Evolutionary conservation across 768 basidiomycete genomes (phyloP).

Genomic region (Daedaleopsis nitida): DNA sequence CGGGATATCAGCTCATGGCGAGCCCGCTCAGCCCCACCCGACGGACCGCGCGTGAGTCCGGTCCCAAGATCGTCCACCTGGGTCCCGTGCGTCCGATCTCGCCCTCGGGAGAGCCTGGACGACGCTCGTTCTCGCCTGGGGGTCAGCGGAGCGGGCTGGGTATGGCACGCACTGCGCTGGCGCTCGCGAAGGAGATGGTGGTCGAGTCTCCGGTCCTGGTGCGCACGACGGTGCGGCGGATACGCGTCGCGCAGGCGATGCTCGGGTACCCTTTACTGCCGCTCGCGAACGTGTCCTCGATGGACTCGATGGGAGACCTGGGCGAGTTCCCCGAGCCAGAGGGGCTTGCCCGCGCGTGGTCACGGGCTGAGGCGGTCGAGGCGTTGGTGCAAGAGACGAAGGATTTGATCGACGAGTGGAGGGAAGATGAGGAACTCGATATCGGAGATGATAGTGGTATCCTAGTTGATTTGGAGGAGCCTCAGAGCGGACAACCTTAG

Average conservation of each 20-base stretch:
- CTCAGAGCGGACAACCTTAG: slow-evolving; percentile 5
- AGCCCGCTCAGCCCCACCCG: slow-evolving; percentile 35
- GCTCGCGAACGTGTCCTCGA: slow-evolving; percentile 35
- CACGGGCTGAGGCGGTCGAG: slow-evolving; percentile 51
- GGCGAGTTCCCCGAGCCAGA: slow-evolving; percentile 23
- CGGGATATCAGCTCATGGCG: slow-evolving; percentile 44
- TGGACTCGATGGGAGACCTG: slow-evolving; percentile 30
- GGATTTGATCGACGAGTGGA: slow-evolving; percentile 61
- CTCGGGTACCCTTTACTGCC: slow-evolving; percentile 68
- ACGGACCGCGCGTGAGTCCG: slow-evolving; percentile 39
- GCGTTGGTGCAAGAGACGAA: slow-evolving; percentile 56
- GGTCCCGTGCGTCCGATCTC: slow-evolving; percentile 43
- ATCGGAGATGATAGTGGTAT: slow-evolving; percentile 23
- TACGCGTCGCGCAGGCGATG: slow-evolving; percentile 60
- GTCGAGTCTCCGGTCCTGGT: slow-evolving; percentile 55
- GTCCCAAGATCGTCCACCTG: slow-evolving; percentile 60
- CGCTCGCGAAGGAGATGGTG: slow-evolving; percentile 38
- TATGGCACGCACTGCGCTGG: slow-evolving; percentile 18
- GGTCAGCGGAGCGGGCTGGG: slow-evolving; percentile 10
- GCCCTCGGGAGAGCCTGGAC: slow-evolving; percentile 1
- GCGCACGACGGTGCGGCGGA: slow-evolving; percentile 59
- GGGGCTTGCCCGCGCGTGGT: slow-evolving; percentile 47
- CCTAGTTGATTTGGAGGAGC: slow-evolving; percentile 23
- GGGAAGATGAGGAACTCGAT: slow-evolving; percentile 23
- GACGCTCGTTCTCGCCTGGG: slow-evolving; percentile 9